Evolutionary conservation across 2,329 filamentous ascomycete species (phyloP).

Genomic region (Periglandula ipomoeae): DNA sequence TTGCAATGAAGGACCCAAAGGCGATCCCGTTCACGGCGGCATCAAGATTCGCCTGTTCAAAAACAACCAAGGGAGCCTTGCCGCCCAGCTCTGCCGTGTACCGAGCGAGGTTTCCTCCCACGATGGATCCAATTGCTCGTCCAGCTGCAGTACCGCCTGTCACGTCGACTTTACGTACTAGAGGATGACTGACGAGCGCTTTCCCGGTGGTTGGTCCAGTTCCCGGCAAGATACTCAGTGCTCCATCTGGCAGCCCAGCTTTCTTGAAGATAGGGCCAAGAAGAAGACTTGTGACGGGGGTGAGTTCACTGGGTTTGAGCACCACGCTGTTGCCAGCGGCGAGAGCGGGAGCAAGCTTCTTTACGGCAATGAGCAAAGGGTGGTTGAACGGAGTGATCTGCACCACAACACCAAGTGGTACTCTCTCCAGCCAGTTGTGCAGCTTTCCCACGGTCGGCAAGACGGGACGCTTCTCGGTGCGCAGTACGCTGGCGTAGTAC

Average conservation of each 20-base stretch:
- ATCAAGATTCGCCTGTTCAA: conserved; percentile 54
- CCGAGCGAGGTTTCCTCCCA: conserved; percentile 56
- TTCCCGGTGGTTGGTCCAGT: conserved; percentile 42
- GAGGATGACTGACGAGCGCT: conserved; percentile 41
- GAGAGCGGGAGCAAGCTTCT: conserved; percentile 52
- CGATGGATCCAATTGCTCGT: conserved; percentile 56
- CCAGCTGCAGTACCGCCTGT: conserved; percentile 68
- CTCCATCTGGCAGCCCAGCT: conserved; percentile 62
- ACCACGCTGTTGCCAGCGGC: conserved; percentile 51
- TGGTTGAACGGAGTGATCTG: conserved; percentile 52
- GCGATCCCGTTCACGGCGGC: conserved; percentile 62
- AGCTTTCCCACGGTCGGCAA: conserved; percentile 56
- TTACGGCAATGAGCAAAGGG: conserved; percentile 47
- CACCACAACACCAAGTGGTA: conserved; percentile 48
- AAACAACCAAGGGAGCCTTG: conserved; percentile 63
- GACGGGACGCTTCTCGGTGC: conserved; percentile 58
- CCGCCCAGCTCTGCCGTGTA: conserved; percentile 65
- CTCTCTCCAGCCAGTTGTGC: conserved; percentile 45
- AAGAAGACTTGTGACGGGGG: conserved; percentile 50
- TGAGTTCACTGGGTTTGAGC: conserved; percentile 54
- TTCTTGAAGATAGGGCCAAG: conserved; percentile 52
- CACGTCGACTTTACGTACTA: conserved; percentile 60
- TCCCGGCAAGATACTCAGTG: conserved; percentile 54
- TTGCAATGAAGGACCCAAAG: conserved; percentile 46
- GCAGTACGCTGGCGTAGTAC: conserved; percentile 60